Conservation (phyloP, 306 rosid genomes). For the Vigna hirtella region DNA sequence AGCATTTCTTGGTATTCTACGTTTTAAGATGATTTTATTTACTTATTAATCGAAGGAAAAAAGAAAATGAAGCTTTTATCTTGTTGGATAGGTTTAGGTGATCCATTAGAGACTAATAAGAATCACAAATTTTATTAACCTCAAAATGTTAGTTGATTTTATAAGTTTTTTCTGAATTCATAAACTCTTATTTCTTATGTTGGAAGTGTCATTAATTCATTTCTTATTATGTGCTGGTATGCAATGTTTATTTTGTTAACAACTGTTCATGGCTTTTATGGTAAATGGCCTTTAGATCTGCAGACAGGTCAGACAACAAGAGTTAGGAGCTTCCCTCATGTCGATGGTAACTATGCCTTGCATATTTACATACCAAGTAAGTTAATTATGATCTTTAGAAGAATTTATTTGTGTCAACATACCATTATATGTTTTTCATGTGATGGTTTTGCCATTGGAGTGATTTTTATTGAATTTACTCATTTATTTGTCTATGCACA, state of each 20-base stretch:
- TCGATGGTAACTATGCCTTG: conserved; percentile 82
- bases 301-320: conserved; percentile 60
- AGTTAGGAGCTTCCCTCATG: conserved; percentile 83
- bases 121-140: background rate
- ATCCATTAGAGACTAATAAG: background rate
- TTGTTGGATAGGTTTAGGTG: conserved; percentile 28
- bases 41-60: background rate
- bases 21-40: conserved; percentile 17
- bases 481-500: conserved; percentile 7
- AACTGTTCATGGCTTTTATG: conserved; percentile 48
- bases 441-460: background rate
- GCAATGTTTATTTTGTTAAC: conserved; percentile 13
- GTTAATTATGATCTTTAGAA: conserved; percentile 30
- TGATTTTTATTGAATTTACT: conserved; percentile 13
- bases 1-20: conserved; percentile 57
- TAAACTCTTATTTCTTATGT: conserved; percentile 8
- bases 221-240: conserved; percentile 3
- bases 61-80: conserved; percentile 14
- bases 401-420: background rate
- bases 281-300: conserved; percentile 55
- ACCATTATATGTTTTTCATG: background rate
- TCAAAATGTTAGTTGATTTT: conserved; percentile 1
- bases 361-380: conserved; percentile 90
- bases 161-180: conserved; percentile 2
- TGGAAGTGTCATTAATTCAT: conserved; percentile 13